Evolutionary conservation across 768 basidiomycete species (phyloP), one percentile per base, ranked within the genome.

Genomic region (Leccinum boreale): DNA sequence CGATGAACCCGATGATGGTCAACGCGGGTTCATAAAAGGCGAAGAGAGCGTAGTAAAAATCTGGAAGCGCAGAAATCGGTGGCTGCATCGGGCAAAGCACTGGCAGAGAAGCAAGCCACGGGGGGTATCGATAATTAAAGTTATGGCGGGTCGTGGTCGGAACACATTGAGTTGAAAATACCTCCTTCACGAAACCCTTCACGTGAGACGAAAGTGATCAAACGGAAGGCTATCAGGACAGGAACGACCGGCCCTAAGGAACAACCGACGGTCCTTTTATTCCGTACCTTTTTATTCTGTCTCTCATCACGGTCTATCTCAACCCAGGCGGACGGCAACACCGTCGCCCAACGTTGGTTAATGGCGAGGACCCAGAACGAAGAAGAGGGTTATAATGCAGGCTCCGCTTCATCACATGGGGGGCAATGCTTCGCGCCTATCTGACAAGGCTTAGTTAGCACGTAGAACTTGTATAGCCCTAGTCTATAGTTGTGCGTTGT

Each of bases 361-460:
- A 92, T 91, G 89, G 89, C 84, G 79, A 81, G 78, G 84, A 87
- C 85, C 87, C 70, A 90, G 84, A 90, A 35, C 14, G 68, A 73
- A 67, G 0, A 75, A 70, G 84, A 81, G 75, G 80, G 82, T 82
- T 83, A 84, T 88, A 90, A 90, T 91, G 87, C 88, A 79, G 50
- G 61, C 61, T 62, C 70, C 64, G 11, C 35, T 60, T 58, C 48
- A 12, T 53, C 47, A 17, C 14, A 52, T 50, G 70, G 58, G 67
- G 70, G 64, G 64, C 58, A 46, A 63, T 70, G 80, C 79, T 81
- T 81, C 79, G 79, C 80, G 69, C 76, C 74, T 68, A 73, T 76
- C 80, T 58, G 19, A 81, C 78, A 79, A 50, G 6, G 3, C 3
- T 31, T 44, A 19, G 19, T 14, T 11, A 15, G 24, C 4, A 23